Evolutionary conservation across 768 basidiomycete species (phyloP).

Genomic region (Hortiboletus campestris): DNA sequence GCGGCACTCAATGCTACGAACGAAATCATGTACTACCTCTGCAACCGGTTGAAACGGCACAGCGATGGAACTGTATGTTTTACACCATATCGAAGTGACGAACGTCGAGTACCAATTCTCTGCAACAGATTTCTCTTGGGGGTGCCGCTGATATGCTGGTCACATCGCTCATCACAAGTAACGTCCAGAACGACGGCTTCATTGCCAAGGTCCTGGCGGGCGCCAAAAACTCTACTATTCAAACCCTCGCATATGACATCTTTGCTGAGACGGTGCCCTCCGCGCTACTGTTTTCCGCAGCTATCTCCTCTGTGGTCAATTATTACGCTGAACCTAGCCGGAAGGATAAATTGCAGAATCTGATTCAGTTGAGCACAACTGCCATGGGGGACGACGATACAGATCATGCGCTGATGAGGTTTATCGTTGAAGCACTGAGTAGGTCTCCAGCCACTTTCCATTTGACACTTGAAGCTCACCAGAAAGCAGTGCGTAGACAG

Average conservation of each 20-base stretch:
- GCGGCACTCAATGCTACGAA: constrained; percentile 27
- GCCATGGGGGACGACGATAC: constrained; percentile 25
- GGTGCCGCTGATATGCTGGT: constrained; percentile 20
- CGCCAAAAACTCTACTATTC: constrained; percentile 11
- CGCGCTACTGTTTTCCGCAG: constrained; percentile 53
- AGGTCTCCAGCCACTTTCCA: constrained; percentile 16
- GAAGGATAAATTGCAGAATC: constrained; percentile 32
- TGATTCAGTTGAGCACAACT: constrained; percentile 37
- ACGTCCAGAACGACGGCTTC: constrained; percentile 23
- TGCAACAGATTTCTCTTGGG: constrained; percentile 16
- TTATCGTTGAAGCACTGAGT: constrained; percentile 49
- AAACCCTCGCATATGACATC: constrained; percentile 45
- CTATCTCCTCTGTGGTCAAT: constrained; percentile 54
- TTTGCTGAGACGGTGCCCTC: constrained; percentile 58
- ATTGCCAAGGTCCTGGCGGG: constrained; percentile 16
- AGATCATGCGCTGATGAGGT: constrained; percentile 37
- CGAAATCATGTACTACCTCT: constrained; percentile 25
- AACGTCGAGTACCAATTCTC: background rate
- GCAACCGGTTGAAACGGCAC: constrained; percentile 19
- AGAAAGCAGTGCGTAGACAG: constrained; percentile 32
- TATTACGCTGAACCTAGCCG: constrained; percentile 51
- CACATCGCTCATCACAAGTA: constrained; percentile 20
- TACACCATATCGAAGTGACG: background rate
- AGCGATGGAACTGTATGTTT: constrained; percentile 22
- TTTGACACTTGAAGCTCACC: constrained; percentile 23